Percentiles rank a stretch among this genome's conserved stretches.
phyloP scores from a whole-genome alignment of 805 yeast genomes.

The Yamadazyma phyllophila region DNA sequence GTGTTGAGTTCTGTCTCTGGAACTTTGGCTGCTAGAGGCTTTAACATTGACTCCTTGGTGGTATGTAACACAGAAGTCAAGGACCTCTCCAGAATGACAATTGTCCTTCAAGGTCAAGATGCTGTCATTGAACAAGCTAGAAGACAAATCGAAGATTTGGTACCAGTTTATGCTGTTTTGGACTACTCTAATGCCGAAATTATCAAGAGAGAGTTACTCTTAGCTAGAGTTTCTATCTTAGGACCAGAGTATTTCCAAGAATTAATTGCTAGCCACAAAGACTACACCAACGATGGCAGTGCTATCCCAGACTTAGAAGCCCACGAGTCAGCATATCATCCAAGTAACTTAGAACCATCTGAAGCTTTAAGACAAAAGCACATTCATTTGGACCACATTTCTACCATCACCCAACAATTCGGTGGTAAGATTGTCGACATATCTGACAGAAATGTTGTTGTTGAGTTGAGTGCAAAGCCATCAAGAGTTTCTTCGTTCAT shows the following conservation, averaged over 20 bases:
- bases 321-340: conserved; percentile 63
- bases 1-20: conserved; percentile 91
- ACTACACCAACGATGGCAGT: conserved; percentile 38
- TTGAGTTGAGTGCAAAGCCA: conserved; percentile 93
- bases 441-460: conserved; percentile 88
- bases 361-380: conserved; percentile 95
- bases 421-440: conserved; percentile 94
- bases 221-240: conserved; percentile 87
- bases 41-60: conserved; percentile 95
- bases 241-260: conserved; percentile 99
- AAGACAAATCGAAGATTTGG: conserved; percentile 95
- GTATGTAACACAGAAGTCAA: conserved; percentile 96
- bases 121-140: conserved; percentile 97
- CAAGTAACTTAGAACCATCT: conserved; percentile 82
- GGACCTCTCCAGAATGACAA: conserved; percentile 95
- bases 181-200: conserved; percentile 90
- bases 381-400: conserved; percentile 79
- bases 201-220: conserved; percentile 83
- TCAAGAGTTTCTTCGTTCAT: conserved; percentile 83
- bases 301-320: conserved; percentile 45
- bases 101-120: conserved; percentile 90
- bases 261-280: conserved; percentile 78
- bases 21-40: conserved; percentile 95
- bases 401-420: conserved; percentile 76
- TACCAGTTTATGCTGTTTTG: conserved; percentile 96